Base-by-base conservation (phyloP, 805 yeast species). In the Wickerhamomyces strasburgensis region DNA sequence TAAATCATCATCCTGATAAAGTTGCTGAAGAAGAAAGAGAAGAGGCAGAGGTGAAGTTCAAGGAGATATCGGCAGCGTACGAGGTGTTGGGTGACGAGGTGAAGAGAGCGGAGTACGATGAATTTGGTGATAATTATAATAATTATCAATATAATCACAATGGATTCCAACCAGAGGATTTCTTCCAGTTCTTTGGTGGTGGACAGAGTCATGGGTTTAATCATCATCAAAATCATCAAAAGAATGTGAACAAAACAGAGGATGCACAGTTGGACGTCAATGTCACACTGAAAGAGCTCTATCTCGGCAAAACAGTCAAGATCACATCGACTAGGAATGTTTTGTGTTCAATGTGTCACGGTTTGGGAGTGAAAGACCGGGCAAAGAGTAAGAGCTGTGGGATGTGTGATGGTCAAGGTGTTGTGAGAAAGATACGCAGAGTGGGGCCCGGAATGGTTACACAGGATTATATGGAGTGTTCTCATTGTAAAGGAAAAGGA, bases 1-100 rank as follows among this genome's bases (percentile, higher is more conserved):
- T 90, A 27, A 66, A 68, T 42, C 75, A 80, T 51, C 98, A 90
- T 60, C 98, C 98, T 0, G 98, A 90, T 59, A 90, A 93, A 56
- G 88, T 77, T 2, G 57, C 75, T 0, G 85, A 78, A 46, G 76
- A 73, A 8, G 77, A 76, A 16, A 67, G 93, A 41, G 80, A 69
- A 13, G 74, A 66, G 14, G 84, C 95, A 3, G 97, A 87, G 59
- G 65, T 72, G 43, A 74, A 71, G 54, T 90, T 90, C 62, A 90
- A 90, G 58, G 89, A 82, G 49, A 75, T 90, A 39, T 73, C 81
- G 14, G 83, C 81, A 43, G 98, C 98, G 0, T 90, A 90, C 57
- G 95, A 87, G 54, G 65, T 83, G 3, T 62, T 90, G 40, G 75
- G 77, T 19, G 95, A 89, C 56, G 94, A 79, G 24, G 69, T 60